Base-by-base conservation (phyloP, 164 flowering plant genomes). In the Magnolia kwangsiensis region DNA sequence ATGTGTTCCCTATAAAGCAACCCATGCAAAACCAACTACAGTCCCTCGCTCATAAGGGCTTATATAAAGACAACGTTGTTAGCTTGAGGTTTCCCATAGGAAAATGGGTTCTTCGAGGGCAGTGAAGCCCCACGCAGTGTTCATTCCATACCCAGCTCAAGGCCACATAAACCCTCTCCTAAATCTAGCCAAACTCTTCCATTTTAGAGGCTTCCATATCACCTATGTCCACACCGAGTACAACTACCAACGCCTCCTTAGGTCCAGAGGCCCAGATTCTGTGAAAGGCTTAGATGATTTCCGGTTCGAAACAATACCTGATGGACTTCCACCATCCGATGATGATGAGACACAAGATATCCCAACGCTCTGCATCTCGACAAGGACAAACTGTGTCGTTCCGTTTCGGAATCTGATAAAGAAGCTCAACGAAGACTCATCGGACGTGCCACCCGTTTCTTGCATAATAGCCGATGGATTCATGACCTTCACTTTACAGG, bases 121-220 rank as follows among this genome's bases (percentile, higher is more conserved):
- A 37, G 6, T 1, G 24, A 85, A 82, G 72, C 87, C 85, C 6
- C 92, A 90, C 71, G 88, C 78, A n/a, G 89, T 90, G 0, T 75
- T 81, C 29, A 67, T 90, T 4, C 88, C 94, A 8, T 89, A n/a
- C 67, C 92, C 92, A 11, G 71, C 91, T 50, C 90, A 89, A 80
- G 95, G 92, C 77, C 95, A 91, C 77, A 75, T 88, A 0, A 87
- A n/a, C 61, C 95, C 93, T 3, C 64, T 85, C 79, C 2, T 27
- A 27, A 27, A 27, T 27, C 29, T 27, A 27, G 29, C 29, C 29
- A 27, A 27, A 27, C 29, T 27, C 29, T 27, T 27, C 29, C 29
- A 27, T 27, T 27, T 27, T 27, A 27, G 29, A 27, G 29, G 29
- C 2, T 27, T 27, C 29, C 29, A 27, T 27, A 27, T 27, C 29